A percentile compares a stretch with the other conserved stretches of the same genome.
Evolutionary conservation across 2,329 filamentous ascomycete species (phyloP).

Genomic region (Fusarium devonianum): DNA sequence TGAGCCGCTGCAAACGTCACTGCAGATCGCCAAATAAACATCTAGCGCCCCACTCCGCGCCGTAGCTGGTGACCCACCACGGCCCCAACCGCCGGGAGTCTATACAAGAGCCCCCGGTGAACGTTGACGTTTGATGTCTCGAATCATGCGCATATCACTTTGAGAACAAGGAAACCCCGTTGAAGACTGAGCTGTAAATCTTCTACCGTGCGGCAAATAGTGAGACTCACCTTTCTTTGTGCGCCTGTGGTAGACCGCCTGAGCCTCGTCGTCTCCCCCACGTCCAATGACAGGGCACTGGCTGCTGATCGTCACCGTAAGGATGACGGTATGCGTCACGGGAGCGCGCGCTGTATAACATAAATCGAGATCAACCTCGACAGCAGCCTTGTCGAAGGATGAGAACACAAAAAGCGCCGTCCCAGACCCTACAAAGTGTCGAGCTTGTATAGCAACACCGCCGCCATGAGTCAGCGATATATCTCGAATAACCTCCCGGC

Average conservation of each 20-base stretch:
- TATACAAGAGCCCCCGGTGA: constrained; percentile 5
- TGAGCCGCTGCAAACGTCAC: constrained; percentile 21
- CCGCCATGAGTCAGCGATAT: constrained; percentile 43
- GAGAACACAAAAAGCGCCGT: constrained; percentile 2
- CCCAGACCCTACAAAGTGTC: constrained; percentile 4
- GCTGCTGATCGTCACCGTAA: constrained; percentile 29
- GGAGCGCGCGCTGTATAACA: constrained; percentile 22
- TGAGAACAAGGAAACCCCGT: constrained; percentile 18
- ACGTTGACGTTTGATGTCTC: constrained; percentile 15
- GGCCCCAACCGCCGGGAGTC: constrained; percentile 22
- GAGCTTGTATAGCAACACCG: constrained; percentile 5
- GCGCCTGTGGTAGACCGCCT: constrained; percentile 28
- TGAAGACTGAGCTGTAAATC: constrained; percentile 3
- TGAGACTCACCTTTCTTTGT: constrained; percentile 8
- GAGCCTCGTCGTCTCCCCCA: constrained; percentile 21
- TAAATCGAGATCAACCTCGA: constrained; percentile 17
- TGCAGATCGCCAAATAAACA: constrained; percentile 26
- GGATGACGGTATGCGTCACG: constrained; percentile 36
- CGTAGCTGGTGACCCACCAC: constrained; percentile 30
- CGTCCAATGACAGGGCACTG: constrained; percentile 24
- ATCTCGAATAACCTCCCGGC: constrained; percentile 46
- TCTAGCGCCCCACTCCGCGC: constrained; percentile 17
- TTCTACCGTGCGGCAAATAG: neutral
- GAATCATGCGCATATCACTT: constrained; percentile 2
- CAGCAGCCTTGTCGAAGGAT: constrained; percentile 14